Conservation (phyloP, 805 yeast genomes). For the Candida ovalis region DNA sequence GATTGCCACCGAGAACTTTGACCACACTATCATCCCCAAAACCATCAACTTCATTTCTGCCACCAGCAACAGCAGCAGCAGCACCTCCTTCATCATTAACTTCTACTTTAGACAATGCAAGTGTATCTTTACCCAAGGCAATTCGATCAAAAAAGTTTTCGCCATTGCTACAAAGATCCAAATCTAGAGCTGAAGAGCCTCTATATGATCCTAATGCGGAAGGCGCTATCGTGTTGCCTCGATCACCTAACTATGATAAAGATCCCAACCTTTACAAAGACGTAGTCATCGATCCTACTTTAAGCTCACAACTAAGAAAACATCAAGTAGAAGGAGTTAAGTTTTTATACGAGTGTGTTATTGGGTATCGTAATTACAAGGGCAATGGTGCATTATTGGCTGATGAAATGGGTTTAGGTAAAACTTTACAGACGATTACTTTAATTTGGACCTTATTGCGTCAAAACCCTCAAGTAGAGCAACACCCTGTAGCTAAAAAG, state of each 20-base stretch:
- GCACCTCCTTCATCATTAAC: background rate
- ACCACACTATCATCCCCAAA: background rate
- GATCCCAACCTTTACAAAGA: conserved; percentile 22
- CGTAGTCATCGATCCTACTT: conserved; percentile 58
- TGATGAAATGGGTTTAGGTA: conserved; percentile 97
- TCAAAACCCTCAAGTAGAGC: conserved; percentile 49
- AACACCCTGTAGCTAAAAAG: conserved; percentile 44
- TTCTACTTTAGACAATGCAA: too few relatives aligned
- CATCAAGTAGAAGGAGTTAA: conserved; percentile 85
- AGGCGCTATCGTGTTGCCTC: conserved; percentile 36
- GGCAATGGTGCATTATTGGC: conserved; percentile 80
- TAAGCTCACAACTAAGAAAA: conserved; percentile 57
- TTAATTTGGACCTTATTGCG: conserved; percentile 78
- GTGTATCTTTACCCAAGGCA: background rate
- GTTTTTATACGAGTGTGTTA: conserved; percentile 78
- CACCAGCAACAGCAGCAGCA: background rate
- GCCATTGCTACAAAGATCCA: conserved; percentile 8
- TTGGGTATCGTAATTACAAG: conserved; percentile 55
- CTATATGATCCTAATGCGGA: conserved; percentile 35
- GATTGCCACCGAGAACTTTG: too few relatives aligned
- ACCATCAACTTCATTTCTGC: background rate
- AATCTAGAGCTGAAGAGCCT: conserved; percentile 26
- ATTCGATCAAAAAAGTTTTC: background rate
- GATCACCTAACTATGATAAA: conserved; percentile 7
- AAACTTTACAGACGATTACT: conserved; percentile 81